phyloP scores from a whole-genome alignment of 1,284 basidiomycete genomes.

The Sanghuangporus sanghuang region DNA sequence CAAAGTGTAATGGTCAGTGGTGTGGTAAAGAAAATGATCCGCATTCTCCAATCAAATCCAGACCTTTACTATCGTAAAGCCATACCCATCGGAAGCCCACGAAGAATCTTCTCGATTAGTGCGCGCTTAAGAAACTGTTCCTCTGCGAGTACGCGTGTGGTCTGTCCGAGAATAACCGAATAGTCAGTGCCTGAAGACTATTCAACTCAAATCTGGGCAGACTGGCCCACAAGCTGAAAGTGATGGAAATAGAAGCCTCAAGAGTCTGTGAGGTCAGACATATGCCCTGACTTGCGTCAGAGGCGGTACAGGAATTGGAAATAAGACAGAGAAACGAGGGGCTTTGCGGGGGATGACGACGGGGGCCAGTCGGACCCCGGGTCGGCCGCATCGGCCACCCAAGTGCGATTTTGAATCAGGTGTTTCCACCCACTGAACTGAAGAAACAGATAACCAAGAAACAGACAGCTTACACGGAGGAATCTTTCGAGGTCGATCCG shows the following conservation, averaged over 20 bases:
- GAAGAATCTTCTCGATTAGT: constrained; percentile 81
- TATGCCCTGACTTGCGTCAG: background rate
- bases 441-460: constrained; percentile 15
- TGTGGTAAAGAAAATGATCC: background rate
- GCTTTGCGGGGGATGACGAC: background rate
- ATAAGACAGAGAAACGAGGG: background rate
- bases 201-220: too few species aligned
- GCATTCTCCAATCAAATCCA: background rate
- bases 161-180: constrained; percentile 40
- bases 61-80: background rate
- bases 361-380: background rate
- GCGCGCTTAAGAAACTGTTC: constrained; percentile 95
- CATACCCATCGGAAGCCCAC: constrained; percentile 55
- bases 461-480: constrained; percentile 60
- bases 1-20: background rate
- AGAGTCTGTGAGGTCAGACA: background rate
- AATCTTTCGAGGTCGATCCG: constrained; percentile 91
- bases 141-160: constrained; percentile 81
- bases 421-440: background rate
- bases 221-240: constrained; percentile 3
- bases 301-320: background rate
- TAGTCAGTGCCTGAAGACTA: background rate
- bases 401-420: background rate
- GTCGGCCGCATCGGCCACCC: constrained; percentile 14
- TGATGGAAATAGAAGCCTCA: constrained; percentile 11